Evolutionary conservation across 148 eudicot genomes (phyloP), one percentile per base, ranked within the genome.

Genomic region (Suaeda aralocaspica): DNA sequence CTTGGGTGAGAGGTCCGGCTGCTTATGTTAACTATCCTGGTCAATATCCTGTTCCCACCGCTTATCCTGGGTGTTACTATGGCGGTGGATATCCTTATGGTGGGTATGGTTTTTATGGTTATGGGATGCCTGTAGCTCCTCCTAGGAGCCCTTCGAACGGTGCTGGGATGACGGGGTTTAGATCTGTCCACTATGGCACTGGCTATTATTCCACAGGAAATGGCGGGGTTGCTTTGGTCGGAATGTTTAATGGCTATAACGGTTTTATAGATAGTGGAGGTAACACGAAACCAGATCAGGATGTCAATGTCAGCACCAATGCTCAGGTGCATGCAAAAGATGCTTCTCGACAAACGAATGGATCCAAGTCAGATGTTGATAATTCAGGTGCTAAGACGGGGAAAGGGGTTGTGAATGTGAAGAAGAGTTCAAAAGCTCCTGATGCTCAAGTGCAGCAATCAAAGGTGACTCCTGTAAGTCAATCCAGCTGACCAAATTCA

Each of bases 21-120:
- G 31, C 77, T 49, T 82, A 72, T 62, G 79, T 82, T 1, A 55
- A 41, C 36, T 61, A 82, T 66, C 84, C 86, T 3, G 69, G 76
- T 41, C 83, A 82, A 14, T 76, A 74, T 15, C 80, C 80, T n/a
- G 64, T 73, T 73, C 18, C 75, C 49, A 19, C 81, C 28, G 52
- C 77, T 15, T 83, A 78, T 72, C 85, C 87, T 31, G 87, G 85
- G 29, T 88, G 83, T 74, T 83, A 85, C 53, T 88, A 85, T 73
- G 83, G 79, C 2, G 81, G 76, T 51, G 81, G 74, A 46, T 82
- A 72, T 51, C 82, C 83, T 30, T 58, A 71, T 50, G 78, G 84
- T 14, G 87, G 80, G 25, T 85, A 77, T 73, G 76, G 76, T 25
- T 74, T 84, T 24, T 33, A 73, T 74, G 82, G 92, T 51, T 92